Evolutionary conservation across 139 green algal genomes (phyloP).

Genomic region (Raphidocelis subcapitata): DNA sequence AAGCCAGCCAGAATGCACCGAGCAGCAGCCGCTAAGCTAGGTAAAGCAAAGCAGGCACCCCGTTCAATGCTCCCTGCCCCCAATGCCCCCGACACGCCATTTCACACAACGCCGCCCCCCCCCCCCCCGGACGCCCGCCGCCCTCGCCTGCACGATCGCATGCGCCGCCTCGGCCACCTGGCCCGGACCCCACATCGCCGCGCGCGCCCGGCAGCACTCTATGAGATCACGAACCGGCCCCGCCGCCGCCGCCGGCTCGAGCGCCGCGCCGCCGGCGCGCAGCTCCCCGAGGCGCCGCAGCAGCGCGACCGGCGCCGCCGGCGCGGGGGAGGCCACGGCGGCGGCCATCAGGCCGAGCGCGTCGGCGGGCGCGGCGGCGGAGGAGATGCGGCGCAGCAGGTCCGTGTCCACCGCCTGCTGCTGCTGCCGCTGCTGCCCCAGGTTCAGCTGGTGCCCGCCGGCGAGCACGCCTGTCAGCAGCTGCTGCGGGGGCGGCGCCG

Average conservation of each 20-base stretch:
- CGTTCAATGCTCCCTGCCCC: too few relatives aligned
- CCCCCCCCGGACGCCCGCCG: not conserved
- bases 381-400: not conserved
- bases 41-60: too few relatives aligned
- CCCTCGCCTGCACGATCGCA: slow-evolving; percentile 10
- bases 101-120: not conserved
- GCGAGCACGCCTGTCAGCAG: not conserved
- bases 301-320: not conserved
- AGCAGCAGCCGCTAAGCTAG: too few relatives aligned
- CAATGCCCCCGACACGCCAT: too few relatives aligned
- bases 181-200: not conserved
- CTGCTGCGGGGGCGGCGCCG: not conserved
- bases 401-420: not conserved
- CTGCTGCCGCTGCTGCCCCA: slow-evolving; percentile 5
- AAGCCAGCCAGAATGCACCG: too few relatives aligned
- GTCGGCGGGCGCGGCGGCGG: too few relatives aligned
- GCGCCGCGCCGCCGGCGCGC: not conserved
- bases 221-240: too few relatives aligned
- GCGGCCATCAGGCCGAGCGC: too few relatives aligned
- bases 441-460: not conserved
- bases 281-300: not conserved
- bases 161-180: slow-evolving; percentile 16
- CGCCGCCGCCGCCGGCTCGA: not conserved
- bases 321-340: too few relatives aligned
- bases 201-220: too few relatives aligned